A percentile compares a stretch with the other conserved stretches of the same genome.
Evolutionary conservation across 2,329 filamentous ascomycete species (phyloP).

Genomic region (Talaromyces sp.): DNA sequence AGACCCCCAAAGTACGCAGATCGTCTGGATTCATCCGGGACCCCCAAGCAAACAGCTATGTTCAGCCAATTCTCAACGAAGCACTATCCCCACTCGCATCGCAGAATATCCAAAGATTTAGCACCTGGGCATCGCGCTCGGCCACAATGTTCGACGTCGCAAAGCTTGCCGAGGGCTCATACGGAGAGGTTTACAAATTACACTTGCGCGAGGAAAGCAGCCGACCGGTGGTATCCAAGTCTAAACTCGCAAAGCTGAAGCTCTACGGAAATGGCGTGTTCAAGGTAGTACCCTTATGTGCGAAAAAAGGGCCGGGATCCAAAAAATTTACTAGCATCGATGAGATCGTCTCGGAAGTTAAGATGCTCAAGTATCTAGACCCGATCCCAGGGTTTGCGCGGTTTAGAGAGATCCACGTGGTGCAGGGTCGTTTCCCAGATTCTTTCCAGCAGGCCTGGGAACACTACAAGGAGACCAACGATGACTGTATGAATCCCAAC

Average conservation of each 20-base stretch:
- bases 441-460: constrained; percentile 54
- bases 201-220: constrained; percentile 42
- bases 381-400: constrained; percentile 65
- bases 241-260: constrained; percentile 40
- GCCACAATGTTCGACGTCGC: constrained; percentile 49
- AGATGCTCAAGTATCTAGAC: constrained; percentile 60
- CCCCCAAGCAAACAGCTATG: constrained; percentile 38
- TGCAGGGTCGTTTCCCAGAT: constrained; percentile 58
- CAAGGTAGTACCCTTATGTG: constrained; percentile 53
- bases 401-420: constrained; percentile 61
- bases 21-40: constrained; percentile 40
- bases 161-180: constrained; percentile 69
- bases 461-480: constrained; percentile 43
- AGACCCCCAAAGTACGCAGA: constrained; percentile 23
- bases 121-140: constrained; percentile 42
- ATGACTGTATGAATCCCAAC: constrained; percentile 58
- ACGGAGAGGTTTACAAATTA: constrained; percentile 66
- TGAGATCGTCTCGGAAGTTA: constrained; percentile 54
- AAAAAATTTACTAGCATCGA: constrained; percentile 50
- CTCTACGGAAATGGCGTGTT: constrained; percentile 49
- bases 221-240: constrained; percentile 39
- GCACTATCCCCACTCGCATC: constrained; percentile 39
- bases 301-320: constrained; percentile 43
- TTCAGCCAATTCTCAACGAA: constrained; percentile 40
- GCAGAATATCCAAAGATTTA: constrained; percentile 42